A percentile compares a stretch with the other conserved stretches of the same genome.
These are phyloP conservation scores for Aspergillus carbonarius DNA, from an alignment of 2,329 filamentous ascomycete species.

Conservation along the genomic window DNA sequence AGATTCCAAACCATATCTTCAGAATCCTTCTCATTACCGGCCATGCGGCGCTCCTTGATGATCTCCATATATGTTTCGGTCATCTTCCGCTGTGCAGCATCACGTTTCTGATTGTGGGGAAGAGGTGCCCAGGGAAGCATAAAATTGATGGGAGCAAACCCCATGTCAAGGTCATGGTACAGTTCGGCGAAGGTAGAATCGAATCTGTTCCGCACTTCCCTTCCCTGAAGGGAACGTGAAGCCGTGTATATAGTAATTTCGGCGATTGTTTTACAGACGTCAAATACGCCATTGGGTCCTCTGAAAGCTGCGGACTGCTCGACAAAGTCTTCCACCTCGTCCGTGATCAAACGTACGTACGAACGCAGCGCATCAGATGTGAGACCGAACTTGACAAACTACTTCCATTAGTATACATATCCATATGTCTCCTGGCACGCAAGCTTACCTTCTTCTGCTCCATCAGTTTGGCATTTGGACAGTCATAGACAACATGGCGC, in stretches of 20 bases:
- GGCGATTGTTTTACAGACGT: slow-evolving; percentile 74
- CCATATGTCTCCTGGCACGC: neutral
- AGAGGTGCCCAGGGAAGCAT: slow-evolving; percentile 84
- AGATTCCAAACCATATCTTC: slow-evolving; percentile 88
- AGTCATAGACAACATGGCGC: slow-evolving; percentile 85
- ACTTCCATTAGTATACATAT: slow-evolving; percentile 23
- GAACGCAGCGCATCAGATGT: slow-evolving; percentile 62
- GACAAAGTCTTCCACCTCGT: slow-evolving; percentile 72
- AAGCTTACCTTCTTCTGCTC: slow-evolving; percentile 85
- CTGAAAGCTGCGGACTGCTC: slow-evolving; percentile 67
- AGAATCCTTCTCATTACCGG: slow-evolving; percentile 52
- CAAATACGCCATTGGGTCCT: slow-evolving; percentile 64
- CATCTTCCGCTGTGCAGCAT: slow-evolving; percentile 77
- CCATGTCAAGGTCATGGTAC: slow-evolving; percentile 88
- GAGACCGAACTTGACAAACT: slow-evolving; percentile 65
- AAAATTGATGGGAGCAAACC: slow-evolving; percentile 87
- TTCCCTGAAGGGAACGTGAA: slow-evolving; percentile 79
- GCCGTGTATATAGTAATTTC: slow-evolving; percentile 90
- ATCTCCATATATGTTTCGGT: slow-evolving; percentile 79
- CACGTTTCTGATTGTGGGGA: slow-evolving; percentile 81
- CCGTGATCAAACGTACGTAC: slow-evolving; percentile 76
- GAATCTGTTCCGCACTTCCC: slow-evolving; percentile 76
- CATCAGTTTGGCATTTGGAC: slow-evolving; percentile 88
- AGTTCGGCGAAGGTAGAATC: slow-evolving; percentile 76
- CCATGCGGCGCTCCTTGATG: slow-evolving; percentile 68